phyloP scores from a whole-genome alignment of 768 basidiomycete species.

The Boletales sp. region DNA sequence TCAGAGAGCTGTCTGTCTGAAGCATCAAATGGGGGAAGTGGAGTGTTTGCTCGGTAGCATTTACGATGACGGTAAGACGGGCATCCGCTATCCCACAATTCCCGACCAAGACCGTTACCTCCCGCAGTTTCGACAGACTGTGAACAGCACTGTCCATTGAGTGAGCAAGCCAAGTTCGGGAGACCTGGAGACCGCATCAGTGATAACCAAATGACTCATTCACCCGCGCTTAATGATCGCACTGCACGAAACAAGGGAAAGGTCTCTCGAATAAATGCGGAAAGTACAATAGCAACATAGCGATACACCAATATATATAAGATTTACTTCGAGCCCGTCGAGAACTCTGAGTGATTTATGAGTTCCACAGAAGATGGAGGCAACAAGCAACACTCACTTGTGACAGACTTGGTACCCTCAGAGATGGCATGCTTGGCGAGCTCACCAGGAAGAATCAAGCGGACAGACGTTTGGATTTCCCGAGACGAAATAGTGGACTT shows the following conservation, averaged over 20 bases:
- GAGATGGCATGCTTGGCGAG: conserved; percentile 87
- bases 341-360: conserved; percentile 45
- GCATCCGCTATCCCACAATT: too few relatives aligned
- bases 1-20: too few relatives aligned
- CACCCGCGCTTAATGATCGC: background rate
- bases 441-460: conserved; percentile 81
- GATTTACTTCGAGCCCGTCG: conserved; percentile 52
- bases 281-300: conserved; percentile 32
- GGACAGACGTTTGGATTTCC: conserved; percentile 83
- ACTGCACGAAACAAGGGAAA: conserved; percentile 5
- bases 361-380: background rate
- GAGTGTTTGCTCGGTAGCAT: too few relatives aligned
- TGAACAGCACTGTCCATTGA: too few relatives aligned
- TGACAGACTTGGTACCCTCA: conserved; percentile 74
- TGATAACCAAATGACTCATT: too few relatives aligned
- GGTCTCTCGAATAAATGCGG: conserved; percentile 29
- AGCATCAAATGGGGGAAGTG: too few relatives aligned
- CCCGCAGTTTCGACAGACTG: too few relatives aligned
- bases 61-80: too few relatives aligned
- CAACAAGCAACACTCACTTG: conserved; percentile 43
- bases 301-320: conserved; percentile 28
- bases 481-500: conserved; percentile 90
- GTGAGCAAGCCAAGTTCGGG: too few relatives aligned
- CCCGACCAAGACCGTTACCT: too few relatives aligned
- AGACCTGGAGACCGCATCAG: too few relatives aligned